These are phyloP conservation scores for Phytophthora macrochlamydospora DNA, from an alignment of 352 stramenopile species.

Conservation along the genomic window DNA sequence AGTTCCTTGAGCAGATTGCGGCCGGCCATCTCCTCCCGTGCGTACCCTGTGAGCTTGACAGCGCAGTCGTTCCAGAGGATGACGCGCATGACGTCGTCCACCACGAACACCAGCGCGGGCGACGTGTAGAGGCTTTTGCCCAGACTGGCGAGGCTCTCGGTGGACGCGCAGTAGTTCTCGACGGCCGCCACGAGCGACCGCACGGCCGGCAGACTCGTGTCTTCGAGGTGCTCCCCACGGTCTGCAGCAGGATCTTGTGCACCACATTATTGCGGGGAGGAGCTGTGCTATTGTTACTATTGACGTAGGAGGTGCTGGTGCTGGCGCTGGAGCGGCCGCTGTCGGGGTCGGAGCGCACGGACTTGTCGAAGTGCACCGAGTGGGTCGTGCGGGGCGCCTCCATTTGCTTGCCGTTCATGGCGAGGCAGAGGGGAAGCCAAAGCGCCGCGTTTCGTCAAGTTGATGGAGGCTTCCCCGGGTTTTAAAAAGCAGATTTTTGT, in stretches of 20 bases:
- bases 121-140: slow-evolving; percentile 87
- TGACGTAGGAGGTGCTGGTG: background rate
- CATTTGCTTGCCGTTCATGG: slow-evolving; percentile 59
- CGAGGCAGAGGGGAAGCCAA: slow-evolving; percentile 7
- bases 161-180: slow-evolving; percentile 76
- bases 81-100: slow-evolving; percentile 85
- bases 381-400: slow-evolving; percentile 26
- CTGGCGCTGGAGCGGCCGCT: slow-evolving; percentile 42
- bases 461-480: background rate
- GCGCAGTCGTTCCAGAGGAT: slow-evolving; percentile 88
- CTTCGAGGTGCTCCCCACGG: slow-evolving; percentile 76
- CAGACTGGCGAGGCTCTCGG: slow-evolving; percentile 78
- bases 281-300: slow-evolving; percentile 11
- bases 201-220: slow-evolving; percentile 67
- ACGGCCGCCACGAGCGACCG: slow-evolving; percentile 75
- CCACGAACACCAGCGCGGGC: slow-evolving; percentile 74
- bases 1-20: slow-evolving; percentile 75
- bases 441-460: slow-evolving; percentile 24
- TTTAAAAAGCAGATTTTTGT: background rate
- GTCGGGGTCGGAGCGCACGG: slow-evolving; percentile 56
- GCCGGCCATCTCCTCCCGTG: slow-evolving; percentile 81
- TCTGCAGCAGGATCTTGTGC: slow-evolving; percentile 80
- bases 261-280: slow-evolving; percentile 47
- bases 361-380: slow-evolving; percentile 76
- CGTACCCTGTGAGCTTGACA: slow-evolving; percentile 74